These are phyloP conservation scores for Hypomyces perniciosus DNA, from an alignment of 2,329 filamentous ascomycete species.

Conservation along the genomic window DNA sequence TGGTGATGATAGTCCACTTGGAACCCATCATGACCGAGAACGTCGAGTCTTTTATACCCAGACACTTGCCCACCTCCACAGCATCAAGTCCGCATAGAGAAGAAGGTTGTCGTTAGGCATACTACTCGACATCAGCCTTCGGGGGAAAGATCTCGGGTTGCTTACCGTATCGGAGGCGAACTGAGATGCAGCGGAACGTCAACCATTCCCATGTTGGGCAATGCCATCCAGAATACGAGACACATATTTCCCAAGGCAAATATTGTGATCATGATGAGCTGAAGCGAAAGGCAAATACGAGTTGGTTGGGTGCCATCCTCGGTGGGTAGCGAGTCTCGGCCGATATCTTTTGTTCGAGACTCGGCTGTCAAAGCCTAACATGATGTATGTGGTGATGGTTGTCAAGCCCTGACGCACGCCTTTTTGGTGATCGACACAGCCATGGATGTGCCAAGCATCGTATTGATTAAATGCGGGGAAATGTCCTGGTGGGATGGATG, in stretches of 20 bases:
- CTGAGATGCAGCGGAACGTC: neutral
- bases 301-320: too few species aligned
- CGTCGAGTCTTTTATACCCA: neutral
- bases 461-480: constrained; percentile 9
- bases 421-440: neutral
- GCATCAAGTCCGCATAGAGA: neutral
- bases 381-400: too few species aligned
- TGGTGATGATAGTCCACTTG: neutral
- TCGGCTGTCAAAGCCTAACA: too few species aligned
- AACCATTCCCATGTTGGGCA: constrained; percentile 1
- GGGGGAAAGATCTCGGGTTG: neutral
- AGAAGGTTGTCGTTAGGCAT: too few species aligned
- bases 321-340: too few species aligned
- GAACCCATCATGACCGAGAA: neutral
- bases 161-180: neutral
- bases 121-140: too few species aligned
- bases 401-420: neutral
- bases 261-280: neutral
- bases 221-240: constrained; percentile 5
- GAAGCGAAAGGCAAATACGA: too few species aligned
- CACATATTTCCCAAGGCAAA: neutral
- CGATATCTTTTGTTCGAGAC: too few species aligned
- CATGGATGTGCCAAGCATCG: constrained; percentile 12
- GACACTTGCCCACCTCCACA: neutral
- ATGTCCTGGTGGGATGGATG: too few species aligned